These are phyloP conservation scores for Petasospora fabianii DNA, from an alignment of 1,139 yeast species.

Conservation along the genomic window DNA sequence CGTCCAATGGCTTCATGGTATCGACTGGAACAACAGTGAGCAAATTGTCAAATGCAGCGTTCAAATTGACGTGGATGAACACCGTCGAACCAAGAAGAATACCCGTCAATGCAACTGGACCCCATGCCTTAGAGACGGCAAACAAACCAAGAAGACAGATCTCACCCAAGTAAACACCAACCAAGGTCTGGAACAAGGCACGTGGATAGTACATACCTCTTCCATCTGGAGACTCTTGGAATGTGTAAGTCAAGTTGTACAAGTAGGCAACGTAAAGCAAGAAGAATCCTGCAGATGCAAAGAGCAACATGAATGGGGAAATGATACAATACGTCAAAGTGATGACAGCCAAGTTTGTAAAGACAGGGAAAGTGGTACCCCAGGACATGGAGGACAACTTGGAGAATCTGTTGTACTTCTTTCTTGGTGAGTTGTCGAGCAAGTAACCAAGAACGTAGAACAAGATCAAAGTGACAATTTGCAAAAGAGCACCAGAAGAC, in stretches of 20 bases:
- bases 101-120: constrained; percentile 77
- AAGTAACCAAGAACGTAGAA: constrained; percentile 65
- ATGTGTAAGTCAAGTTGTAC: constrained; percentile 75
- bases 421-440: constrained; percentile 80
- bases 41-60: constrained; percentile 61
- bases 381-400: constrained; percentile 63
- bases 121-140: constrained; percentile 93
- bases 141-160: constrained; percentile 81
- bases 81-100: constrained; percentile 61
- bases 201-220: constrained; percentile 86
- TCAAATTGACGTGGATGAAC: constrained; percentile 59
- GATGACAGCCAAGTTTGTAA: constrained; percentile 79
- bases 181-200: constrained; percentile 83
- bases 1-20: constrained; percentile 63
- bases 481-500: constrained; percentile 77
- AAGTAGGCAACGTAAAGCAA: constrained; percentile 74
- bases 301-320: constrained; percentile 71
- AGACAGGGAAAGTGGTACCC: constrained; percentile 88
- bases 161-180: constrained; percentile 85
- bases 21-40: constrained; percentile 58
- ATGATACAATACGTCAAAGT: constrained; percentile 76
- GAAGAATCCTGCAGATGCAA: constrained; percentile 65
- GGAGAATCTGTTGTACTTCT: constrained; percentile 74
- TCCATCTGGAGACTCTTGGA: constrained; percentile 60
- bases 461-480: constrained; percentile 66